A percentile compares a stretch with the other conserved stretches of the same genome.
Evolutionary conservation across 805 yeast species (phyloP).

Genomic region (Candida boidinii): DNA sequence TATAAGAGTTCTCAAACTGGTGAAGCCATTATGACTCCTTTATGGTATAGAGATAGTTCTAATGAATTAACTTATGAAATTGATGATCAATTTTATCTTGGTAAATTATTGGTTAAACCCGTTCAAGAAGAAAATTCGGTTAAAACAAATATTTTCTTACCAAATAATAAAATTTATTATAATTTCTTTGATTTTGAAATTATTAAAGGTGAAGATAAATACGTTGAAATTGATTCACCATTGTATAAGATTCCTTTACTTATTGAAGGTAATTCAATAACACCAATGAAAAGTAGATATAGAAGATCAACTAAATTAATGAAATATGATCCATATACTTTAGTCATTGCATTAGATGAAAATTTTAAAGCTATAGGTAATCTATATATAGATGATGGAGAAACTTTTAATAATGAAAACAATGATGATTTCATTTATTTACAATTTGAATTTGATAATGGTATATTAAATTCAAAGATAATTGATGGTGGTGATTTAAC

Average conservation of each 20-base stretch:
- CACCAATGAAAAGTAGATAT: conserved; percentile 59
- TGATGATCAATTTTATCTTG: conserved; percentile 81
- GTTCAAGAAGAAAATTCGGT: conserved; percentile 48
- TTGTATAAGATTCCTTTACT: conserved; percentile 62
- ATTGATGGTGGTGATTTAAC: conserved; percentile 15
- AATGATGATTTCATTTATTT: conserved; percentile 41
- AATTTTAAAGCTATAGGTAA: conserved; percentile 37
- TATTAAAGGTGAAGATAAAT: conserved; percentile 30
- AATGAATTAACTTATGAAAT: conserved; percentile 41
- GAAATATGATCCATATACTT: conserved; percentile 73
- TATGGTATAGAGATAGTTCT: conserved; percentile 48
- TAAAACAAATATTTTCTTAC: conserved; percentile 37
- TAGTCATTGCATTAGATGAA: conserved; percentile 49
- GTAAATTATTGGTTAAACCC: conserved; percentile 70
- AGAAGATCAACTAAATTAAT: conserved; percentile 75
- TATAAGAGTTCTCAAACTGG: conserved; percentile 54
- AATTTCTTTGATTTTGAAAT: conserved; percentile 34
- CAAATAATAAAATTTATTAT: conserved; percentile 48
- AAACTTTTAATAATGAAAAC: conserved; percentile 45
- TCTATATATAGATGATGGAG: conserved; percentile 82
- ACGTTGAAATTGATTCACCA: conserved; percentile 31
- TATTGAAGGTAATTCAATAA: conserved; percentile 71
- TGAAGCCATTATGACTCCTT: conserved; percentile 61
- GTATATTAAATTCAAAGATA: conserved; percentile 20
- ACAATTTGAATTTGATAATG: conserved; percentile 29